Conservation (phyloP, 495 filamentous ascomycete genomes). For the Aspergillus ellipticus region DNA sequence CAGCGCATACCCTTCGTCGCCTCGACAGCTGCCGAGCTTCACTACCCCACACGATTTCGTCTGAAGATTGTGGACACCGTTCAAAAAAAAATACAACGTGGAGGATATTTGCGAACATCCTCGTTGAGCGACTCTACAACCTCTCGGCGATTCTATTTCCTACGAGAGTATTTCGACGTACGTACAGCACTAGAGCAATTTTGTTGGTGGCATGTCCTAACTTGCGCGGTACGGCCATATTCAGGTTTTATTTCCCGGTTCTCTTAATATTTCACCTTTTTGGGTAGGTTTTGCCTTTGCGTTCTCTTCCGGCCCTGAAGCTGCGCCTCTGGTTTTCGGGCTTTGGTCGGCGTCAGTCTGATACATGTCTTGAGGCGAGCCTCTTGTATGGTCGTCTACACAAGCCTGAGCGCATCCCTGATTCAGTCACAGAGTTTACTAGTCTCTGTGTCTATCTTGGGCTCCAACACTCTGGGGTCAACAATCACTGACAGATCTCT, state of each 20-base stretch:
- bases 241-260: background rate
- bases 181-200: background rate
- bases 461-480: background rate
- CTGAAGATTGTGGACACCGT: background rate
- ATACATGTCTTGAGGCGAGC: background rate
- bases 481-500: background rate
- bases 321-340: no score
- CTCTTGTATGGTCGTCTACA: conserved; percentile 3
- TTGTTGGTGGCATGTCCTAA: background rate
- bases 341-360: background rate
- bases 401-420: conserved; percentile 26
- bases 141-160: background rate
- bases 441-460: conserved; percentile 1
- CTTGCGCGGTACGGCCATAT: background rate
- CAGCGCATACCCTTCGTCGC: background rate
- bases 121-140: background rate
- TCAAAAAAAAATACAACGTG: background rate
- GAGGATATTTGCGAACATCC: background rate
- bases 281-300: background rate
- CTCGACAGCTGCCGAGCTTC: background rate
- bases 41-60: background rate
- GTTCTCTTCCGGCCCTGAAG: background rate
- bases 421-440: conserved; percentile 19
- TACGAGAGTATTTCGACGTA: background rate
- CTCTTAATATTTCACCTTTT: background rate